These are phyloP conservation scores for Euphrasia confusa DNA, from an alignment of 257 asterid genomes.

Conservation along the genomic window DNA sequence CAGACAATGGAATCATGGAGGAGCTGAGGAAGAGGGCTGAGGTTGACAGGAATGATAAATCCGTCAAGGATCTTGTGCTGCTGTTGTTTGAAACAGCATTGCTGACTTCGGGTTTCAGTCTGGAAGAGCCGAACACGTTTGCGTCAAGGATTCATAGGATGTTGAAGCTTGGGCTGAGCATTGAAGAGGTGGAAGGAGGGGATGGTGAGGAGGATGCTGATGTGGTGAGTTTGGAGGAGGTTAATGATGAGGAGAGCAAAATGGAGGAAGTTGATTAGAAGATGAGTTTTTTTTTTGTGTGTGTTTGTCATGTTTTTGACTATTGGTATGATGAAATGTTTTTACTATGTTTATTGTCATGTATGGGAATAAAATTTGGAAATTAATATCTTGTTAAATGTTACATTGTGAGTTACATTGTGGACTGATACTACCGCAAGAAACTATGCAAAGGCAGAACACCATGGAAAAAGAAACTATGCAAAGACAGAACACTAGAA, in stretches of 20 bases:
- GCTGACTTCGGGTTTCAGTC: constrained; percentile 73
- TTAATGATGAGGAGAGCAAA: constrained; percentile 71
- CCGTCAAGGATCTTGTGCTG: constrained; percentile 67
- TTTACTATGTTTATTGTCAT: too few relatives aligned
- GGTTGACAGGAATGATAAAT: constrained; percentile 68
- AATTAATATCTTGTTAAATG: too few relatives aligned
- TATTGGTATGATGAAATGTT: too few relatives aligned
- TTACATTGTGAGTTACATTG: too few relatives aligned
- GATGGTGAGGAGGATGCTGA: constrained; percentile 40
- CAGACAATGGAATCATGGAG: constrained; percentile 79
- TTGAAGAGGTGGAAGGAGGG: constrained; percentile 59
- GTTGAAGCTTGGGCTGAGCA: constrained; percentile 77
- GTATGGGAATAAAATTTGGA: too few relatives aligned
- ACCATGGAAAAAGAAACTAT: too few relatives aligned
- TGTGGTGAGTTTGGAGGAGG: constrained; percentile 62
- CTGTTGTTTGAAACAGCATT: constrained; percentile 72
- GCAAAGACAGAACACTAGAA: too few relatives aligned
- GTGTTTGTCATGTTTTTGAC: too few relatives aligned
- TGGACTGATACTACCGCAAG: too few relatives aligned
- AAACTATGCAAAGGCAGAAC: too few relatives aligned
- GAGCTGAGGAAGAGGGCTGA: constrained; percentile 78
- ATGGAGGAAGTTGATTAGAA: constrained; percentile 81
- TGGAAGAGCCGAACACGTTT: constrained; percentile 73
- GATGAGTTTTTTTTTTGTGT: too few relatives aligned
- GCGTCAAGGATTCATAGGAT: constrained; percentile 69